Evolutionary conservation across 495 filamentous ascomycete species (phyloP), one percentile per base, ranked within the genome.

Genomic region (Penicillium coffeae): DNA sequence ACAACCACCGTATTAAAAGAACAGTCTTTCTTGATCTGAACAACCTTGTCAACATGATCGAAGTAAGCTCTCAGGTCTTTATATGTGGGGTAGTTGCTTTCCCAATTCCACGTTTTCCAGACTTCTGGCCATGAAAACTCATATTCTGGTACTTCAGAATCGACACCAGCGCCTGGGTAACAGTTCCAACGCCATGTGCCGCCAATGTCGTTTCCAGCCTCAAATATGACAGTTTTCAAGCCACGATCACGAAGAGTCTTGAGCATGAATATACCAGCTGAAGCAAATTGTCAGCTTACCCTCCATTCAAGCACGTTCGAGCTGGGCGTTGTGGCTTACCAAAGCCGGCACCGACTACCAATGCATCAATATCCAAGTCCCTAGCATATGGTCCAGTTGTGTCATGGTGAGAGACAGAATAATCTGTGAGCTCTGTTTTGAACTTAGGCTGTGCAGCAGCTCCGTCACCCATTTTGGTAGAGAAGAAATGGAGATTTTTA

Each of bases 11-110:
- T 75, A 5, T 76, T 53, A 59, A 83, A 84, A 7, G 65, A 60
- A 34, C 55, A 64, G 45, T 85, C 78, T 34, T 77, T 80, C 18
- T 60, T 71, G 22, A 85, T 51, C 15, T 73, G 57, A 13, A 77
- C 50, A 3, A 68, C 62, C 16, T 76, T 66, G 8, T 77, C 78
- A 9, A 78, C 70, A 51, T 82, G 78, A 14, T 72, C 62, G 49
- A 84, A 83, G 60, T 85, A 85, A 1, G 44, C 54, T 5, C 66
- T 64, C 2, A 84, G 55, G 42, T 85, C 77, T 4, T 63, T 40
- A 37, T 70, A 72, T 18, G 56, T 60, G 0, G 81, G 80, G 51
- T 79, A 85, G 33, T 72, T 72, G 18, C 60, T 64, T 0, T 60
- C 58, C 76, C 76, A 85, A 9, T 66, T 74, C 75, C 71, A 83